These are phyloP conservation scores for Monotropa hypopitys DNA, from an alignment of 179 eudicot genomes.

Conservation along the genomic window DNA sequence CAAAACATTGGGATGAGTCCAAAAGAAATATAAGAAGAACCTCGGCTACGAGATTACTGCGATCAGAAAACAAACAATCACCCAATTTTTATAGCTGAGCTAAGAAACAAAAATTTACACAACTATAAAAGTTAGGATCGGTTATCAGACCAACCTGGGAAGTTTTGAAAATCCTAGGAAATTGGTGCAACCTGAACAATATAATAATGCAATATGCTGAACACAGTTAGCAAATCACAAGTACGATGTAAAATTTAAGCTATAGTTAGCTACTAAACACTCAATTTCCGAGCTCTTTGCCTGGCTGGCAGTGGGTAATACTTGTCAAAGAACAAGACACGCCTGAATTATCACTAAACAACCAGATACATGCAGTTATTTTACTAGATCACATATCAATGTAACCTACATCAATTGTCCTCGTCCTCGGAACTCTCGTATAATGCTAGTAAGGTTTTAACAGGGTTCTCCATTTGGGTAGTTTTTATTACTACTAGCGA, in stretches of 20 bases:
- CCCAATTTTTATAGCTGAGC: not conserved
- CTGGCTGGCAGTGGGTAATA: not conserved
- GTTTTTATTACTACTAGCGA: slow-evolving; percentile 14
- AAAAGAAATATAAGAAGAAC: not conserved
- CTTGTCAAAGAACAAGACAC: not conserved
- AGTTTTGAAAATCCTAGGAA: not conserved
- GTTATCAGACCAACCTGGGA: not conserved
- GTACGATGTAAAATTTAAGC: not conserved
- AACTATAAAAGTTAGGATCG: not conserved
- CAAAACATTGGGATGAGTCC: not conserved
- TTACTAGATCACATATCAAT: not conserved
- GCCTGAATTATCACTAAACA: not conserved
- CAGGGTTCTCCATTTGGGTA: slow-evolving; percentile 30
- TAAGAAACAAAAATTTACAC: not conserved
- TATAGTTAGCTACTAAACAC: not conserved
- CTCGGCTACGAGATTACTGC: not conserved
- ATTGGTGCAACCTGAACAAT: not conserved
- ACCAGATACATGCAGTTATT: not conserved
- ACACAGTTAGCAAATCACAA: not conserved
- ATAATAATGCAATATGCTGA: not conserved
- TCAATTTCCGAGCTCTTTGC: not conserved
- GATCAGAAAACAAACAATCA: not conserved
- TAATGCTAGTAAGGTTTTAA: slow-evolving; percentile 54
- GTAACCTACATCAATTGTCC: slow-evolving; percentile 23
- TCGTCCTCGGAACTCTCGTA: slow-evolving; percentile 82